Evolutionary conservation across 805 yeast genomes (phyloP), one percentile per base, ranked within the genome.

Genomic region (Candida glaebosa): DNA sequence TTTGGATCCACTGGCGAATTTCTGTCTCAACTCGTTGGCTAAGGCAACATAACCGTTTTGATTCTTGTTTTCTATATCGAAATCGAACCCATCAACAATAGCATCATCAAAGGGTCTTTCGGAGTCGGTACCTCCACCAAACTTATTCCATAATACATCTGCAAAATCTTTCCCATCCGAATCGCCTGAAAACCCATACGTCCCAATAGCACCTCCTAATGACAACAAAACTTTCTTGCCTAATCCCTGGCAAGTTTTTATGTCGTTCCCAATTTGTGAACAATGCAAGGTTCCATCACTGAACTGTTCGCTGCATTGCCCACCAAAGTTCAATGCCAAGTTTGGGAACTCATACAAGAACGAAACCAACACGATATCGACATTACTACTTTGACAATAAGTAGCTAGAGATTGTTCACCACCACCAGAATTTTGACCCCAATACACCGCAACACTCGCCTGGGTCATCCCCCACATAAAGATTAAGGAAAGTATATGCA

Each of bases 141-240:
- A 63, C 38, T 52, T 57, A 54, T 61, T 49, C 73, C 70, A 52
- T 51, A 69, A 53, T 10, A 58, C 48, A 14, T 46, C 25, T 7
- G 67, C 89, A 53, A 76, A 78, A 3, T 50, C 58, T 50, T 72
- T 75, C 35, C 87, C 96, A 28, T 71, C 74, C 1, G 65, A 43
- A 43, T 77, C 82, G 26, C 67, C 55, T 3, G 61, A 38, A 51
- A 82, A 79, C 0, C 84, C 83, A 53, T 80, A 81, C 28, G 37
- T 40, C 5, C 57, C 57, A 10, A 37, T 40, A 2, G 50, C 47
- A 25, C 70, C 69, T 25, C 88, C 87, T 24, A 88, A 57, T 1
- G 95, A 87, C 6, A 88, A 57, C 17, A 88, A 54, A 3, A 88
- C 81, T 49, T 79, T 84, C 51, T 84, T 84, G 40, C 95, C 96